Percentiles rank a stretch among this genome's conserved stretches.
These are phyloP conservation scores for Stemphylium vesicarium DNA, from an alignment of 2,329 filamentous ascomycete genomes.

Conservation along the genomic window DNA sequence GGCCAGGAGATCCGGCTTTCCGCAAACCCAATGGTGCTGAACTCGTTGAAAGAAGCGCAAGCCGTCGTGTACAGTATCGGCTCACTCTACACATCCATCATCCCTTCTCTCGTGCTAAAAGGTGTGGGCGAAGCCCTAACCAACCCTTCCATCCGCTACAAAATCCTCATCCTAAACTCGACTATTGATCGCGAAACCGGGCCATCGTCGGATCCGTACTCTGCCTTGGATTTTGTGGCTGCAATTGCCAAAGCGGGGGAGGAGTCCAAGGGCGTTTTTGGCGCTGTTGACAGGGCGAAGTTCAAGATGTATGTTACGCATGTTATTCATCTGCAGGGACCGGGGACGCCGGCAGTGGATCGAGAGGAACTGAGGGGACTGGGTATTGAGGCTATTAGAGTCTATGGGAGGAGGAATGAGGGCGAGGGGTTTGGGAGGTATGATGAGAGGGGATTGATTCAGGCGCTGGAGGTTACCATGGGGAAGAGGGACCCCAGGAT, in stretches of 20 bases:
- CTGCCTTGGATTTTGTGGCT: conserved; percentile 79
- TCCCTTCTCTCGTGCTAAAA: conserved; percentile 80
- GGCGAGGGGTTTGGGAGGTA: conserved; percentile 68
- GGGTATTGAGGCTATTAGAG: conserved; percentile 77
- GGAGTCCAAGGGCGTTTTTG: conserved; percentile 57
- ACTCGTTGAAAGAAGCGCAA: conserved; percentile 67
- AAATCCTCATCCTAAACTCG: conserved; percentile 86
- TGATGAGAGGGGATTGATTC: conserved; percentile 74
- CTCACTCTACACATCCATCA: conserved; percentile 87
- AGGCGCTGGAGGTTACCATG: conserved; percentile 78
- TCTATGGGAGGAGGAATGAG: conserved; percentile 73
- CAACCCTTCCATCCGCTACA: conserved; percentile 63
- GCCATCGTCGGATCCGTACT: conserved; percentile 67
- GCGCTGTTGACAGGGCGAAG: conserved; percentile 46
- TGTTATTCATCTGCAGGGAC: conserved; percentile 77
- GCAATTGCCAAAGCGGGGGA: conserved; percentile 72
- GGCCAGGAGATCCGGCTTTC: conserved; percentile 91
- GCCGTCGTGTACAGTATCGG: conserved; percentile 90
- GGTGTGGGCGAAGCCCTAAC: conserved; percentile 73
- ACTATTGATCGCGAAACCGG: conserved; percentile 87
- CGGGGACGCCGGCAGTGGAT: conserved; percentile 73
- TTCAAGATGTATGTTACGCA: conserved; percentile 80
- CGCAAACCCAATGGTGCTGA: conserved; percentile 80
- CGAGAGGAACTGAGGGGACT: conserved; percentile 65
- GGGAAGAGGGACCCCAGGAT: conserved; percentile 66